A percentile compares a stretch with the other conserved stretches of the same genome.
phyloP scores from a whole-genome alignment of 225 moss, liverwort and hornwort species.

The Pleurozium schreberi region DNA sequence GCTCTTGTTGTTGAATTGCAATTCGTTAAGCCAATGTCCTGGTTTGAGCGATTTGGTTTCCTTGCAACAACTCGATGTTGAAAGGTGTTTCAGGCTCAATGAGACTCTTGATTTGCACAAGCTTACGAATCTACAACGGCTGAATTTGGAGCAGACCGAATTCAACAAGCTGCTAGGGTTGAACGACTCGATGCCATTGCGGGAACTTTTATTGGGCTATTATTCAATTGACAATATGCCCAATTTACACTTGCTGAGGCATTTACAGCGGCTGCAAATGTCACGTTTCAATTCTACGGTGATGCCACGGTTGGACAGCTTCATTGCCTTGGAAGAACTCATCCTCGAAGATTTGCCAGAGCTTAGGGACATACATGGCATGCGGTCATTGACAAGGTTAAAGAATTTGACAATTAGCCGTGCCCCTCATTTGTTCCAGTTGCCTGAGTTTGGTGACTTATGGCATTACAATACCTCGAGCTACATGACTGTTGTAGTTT shows the following conservation, averaged over 20 bases:
- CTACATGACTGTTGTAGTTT: fast-evolving
- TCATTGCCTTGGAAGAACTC: background rate
- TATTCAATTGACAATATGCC: background rate
- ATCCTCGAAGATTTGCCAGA: background rate
- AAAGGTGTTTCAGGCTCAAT: fast-evolving
- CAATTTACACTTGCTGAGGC: background rate
- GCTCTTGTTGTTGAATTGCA: background rate
- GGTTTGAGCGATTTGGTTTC: background rate
- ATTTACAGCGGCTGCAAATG: background rate
- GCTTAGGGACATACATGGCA: background rate
- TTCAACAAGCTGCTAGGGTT: background rate
- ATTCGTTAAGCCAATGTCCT: background rate
- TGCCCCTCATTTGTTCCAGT: background rate
- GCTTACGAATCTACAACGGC: background rate
- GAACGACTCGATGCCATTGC: background rate
- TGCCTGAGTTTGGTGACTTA: background rate
- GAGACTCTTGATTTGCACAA: background rate
- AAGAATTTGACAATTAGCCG: background rate
- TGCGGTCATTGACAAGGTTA: background rate
- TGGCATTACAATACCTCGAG: background rate
- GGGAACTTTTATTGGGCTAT: background rate
- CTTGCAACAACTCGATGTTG: background rate
- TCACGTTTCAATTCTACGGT: fast-evolving
- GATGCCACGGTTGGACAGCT: background rate
- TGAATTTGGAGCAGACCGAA: background rate